Evolutionary conservation across 805 yeast genomes (phyloP).

Genomic region (Brettanomyces bruxellensis): DNA sequence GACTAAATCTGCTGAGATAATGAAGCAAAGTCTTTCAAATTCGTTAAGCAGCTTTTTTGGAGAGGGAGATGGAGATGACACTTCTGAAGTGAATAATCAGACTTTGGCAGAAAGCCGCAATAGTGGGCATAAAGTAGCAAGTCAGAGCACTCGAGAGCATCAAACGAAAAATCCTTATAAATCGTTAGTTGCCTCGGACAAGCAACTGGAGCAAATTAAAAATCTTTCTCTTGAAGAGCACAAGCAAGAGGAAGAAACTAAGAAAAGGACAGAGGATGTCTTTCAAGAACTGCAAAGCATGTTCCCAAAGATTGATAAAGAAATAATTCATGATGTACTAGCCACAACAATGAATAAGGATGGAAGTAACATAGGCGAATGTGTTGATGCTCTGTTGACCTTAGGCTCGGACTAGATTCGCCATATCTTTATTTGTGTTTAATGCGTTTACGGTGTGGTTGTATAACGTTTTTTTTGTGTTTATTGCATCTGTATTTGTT

Average conservation of each 20-base stretch:
- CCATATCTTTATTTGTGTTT: too few relatives aligned
- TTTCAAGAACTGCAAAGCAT: slow-evolving; percentile 48
- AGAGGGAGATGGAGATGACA: slow-evolving; percentile 5
- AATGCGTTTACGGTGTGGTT: too few relatives aligned
- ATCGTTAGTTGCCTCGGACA: slow-evolving; percentile 5
- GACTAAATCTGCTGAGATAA: slow-evolving; percentile 27
- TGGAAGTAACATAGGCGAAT: slow-evolving; percentile 53
- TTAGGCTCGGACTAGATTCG: slow-evolving; percentile 5
- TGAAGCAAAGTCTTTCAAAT: slow-evolving; percentile 26
- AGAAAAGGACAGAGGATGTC: slow-evolving; percentile 36
- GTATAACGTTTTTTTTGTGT: too few relatives aligned
- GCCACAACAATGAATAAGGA: slow-evolving; percentile 35
- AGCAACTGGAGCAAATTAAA: slow-evolving; percentile 18
- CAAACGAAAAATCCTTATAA: background rate
- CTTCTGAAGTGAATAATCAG: background rate
- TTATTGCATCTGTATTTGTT: too few relatives aligned
- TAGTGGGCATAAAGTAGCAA: slow-evolving; percentile 5
- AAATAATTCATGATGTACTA: slow-evolving; percentile 62
- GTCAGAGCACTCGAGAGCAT: background rate
- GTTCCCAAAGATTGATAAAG: slow-evolving; percentile 69
- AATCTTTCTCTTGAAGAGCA: slow-evolving; percentile 24
- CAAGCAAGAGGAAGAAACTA: slow-evolving; percentile 25
- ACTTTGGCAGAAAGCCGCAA: slow-evolving; percentile 1
- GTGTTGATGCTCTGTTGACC: slow-evolving; percentile 55
- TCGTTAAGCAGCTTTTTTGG: slow-evolving; percentile 16